Base-by-base conservation (phyloP, 2,329 filamentous ascomycete genomes). In the Aspergillus sp. region DNA sequence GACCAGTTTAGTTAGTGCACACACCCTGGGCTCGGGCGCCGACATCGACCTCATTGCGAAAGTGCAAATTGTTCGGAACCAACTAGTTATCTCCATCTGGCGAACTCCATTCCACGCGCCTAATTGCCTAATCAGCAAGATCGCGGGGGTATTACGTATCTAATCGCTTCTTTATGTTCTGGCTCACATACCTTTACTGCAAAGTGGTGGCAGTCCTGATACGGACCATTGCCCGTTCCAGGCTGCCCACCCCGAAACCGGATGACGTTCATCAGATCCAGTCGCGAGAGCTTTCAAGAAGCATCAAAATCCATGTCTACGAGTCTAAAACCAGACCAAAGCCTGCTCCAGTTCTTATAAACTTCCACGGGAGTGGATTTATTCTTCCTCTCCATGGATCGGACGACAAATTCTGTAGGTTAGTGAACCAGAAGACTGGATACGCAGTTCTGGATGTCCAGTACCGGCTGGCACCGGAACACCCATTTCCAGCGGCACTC, bases 401-500 rank as follows among this genome's bases (percentile, higher is more conserved):
- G 20, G 71, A 72, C 47, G 66, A 69, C 32, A 65, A 68, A n/a
- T 74, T 68, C 45, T 72, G 67, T 57, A 66, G 65, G 3, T 57
- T 55, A 26, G 52, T 73, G 18, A 67, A 64, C 45, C 56, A 53
- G 1, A 53, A 65, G 36, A 68, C 70, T 17, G 63, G 61, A 12
- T 68, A 70, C 50, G 71, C 68, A 3, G 71, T 77, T 22, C 53
- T 77, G 5, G 75, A 79, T 59, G 64, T 71, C 13, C 63, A 68
- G 18, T 79, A 79, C 59, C 72, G 74, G 7, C 68, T 76, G 13
- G 73, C 71, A 5, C 75, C 76, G 5, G 76, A 78, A 52, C 39
- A 72, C 48, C 71, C 73, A 2, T 79, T 76, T 57, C 76, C 76
- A 9, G 72, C 73, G 4, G 69, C 74, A 0, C 58, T 76, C 26